Percentiles rank a stretch among this genome's conserved stretches.
These are phyloP conservation scores for Akanthomyces muscarius DNA, from an alignment of 2,329 filamentous ascomycete species.

Conservation along the genomic window DNA sequence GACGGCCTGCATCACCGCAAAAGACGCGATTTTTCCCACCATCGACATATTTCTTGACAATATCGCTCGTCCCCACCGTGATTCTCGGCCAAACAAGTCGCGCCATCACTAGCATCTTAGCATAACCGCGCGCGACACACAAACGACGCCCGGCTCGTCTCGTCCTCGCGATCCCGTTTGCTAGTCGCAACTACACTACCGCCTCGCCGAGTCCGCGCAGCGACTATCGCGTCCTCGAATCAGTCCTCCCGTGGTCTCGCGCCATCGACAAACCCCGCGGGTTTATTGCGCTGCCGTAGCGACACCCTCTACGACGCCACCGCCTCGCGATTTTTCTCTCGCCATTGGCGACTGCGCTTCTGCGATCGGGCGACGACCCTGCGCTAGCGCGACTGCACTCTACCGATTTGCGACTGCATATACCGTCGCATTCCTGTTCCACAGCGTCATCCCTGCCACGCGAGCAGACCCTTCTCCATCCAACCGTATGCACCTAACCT, in stretches of 20 bases:
- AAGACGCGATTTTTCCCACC: not conserved
- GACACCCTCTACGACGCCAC: not conserved
- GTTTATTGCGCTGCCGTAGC: not conserved
- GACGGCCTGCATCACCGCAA: not conserved
- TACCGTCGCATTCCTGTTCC: not conserved
- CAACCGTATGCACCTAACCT: constrained; percentile 25
- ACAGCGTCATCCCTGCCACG: not conserved
- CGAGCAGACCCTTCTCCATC: not conserved
- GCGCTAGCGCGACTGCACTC: constrained; percentile 6
- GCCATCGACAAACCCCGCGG: not conserved
- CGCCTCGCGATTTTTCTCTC: not conserved
- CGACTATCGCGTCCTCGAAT: not conserved
- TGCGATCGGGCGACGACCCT: not conserved
- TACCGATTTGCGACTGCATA: not conserved
- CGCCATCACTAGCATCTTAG: not conserved
- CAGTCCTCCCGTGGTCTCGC: not conserved
- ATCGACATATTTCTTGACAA: not conserved
- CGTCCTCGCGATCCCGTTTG: constrained; percentile 8
- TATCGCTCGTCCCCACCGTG: not conserved
- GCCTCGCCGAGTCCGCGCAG: not conserved
- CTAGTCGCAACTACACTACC: not conserved
- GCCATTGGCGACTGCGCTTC: constrained; percentile 1
- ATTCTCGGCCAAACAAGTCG: not conserved
- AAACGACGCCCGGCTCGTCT: not conserved
- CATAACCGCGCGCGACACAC: not conserved